Conservation (phyloP, 208 protist genomes). For the Angomonas desouzai region DNA sequence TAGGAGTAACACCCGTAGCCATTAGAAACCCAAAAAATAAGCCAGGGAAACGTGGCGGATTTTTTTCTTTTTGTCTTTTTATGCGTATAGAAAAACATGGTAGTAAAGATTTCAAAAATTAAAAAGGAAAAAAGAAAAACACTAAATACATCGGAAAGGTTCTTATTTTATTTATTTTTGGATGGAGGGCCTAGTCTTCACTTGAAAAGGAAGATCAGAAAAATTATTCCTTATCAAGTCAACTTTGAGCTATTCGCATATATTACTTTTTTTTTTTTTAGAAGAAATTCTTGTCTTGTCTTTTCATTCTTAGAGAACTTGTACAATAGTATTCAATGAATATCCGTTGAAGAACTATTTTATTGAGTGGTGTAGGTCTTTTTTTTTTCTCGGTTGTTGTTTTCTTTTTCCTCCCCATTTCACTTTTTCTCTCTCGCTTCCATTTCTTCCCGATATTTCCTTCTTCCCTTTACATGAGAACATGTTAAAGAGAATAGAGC, state of each 20-base stretch:
- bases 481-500: slow-evolving; percentile 2
- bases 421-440: too few species aligned
- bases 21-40: neutral
- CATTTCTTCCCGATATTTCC: too few species aligned
- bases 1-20: neutral
- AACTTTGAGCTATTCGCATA: neutral
- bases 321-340: too few species aligned
- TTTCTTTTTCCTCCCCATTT: neutral
- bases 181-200: neutral
- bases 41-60: neutral
- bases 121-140: slow-evolving; percentile 5
- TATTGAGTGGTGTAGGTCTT: neutral
- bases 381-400: neutral
- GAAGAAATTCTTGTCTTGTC: neutral
- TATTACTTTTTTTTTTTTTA: slow-evolving; percentile 9
- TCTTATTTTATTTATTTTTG: neutral
- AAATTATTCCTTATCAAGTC: neutral
- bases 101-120: slow-evolving; percentile 15
- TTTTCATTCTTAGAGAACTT: too few species aligned
- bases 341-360: too few species aligned
- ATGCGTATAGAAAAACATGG: slow-evolving; percentile 3
- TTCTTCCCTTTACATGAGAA: neutral
- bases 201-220: too few species aligned
- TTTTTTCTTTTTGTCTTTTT: neutral
- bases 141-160: neutral